Evolutionary conservation across 306 rosid species (phyloP).

Genomic region (Castanea mollissima): DNA sequence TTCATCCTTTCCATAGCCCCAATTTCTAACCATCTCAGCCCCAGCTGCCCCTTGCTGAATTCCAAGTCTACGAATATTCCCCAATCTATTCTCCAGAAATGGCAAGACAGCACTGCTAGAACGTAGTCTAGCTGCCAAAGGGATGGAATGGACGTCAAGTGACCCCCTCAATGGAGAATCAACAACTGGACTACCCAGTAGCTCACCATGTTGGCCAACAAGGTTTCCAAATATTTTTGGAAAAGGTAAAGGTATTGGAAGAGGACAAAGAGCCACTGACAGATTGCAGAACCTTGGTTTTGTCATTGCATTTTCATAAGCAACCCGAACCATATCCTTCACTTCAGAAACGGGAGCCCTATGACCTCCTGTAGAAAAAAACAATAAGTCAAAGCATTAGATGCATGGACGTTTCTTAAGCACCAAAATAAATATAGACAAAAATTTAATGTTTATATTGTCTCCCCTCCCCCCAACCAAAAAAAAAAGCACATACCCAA

Average conservation of each 20-base stretch:
- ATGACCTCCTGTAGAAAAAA: constrained; percentile 42
- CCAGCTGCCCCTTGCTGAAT: constrained; percentile 64
- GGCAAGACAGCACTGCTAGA: constrained; percentile 74
- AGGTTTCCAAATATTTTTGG: constrained; percentile 69
- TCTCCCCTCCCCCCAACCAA: background rate
- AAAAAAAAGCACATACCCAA: too few species aligned
- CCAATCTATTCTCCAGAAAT: constrained; percentile 60
- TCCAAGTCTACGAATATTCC: constrained; percentile 56
- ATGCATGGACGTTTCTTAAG: constrained; percentile 19
- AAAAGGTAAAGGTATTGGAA: constrained; percentile 89
- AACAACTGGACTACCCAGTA: constrained; percentile 34
- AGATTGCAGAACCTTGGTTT: constrained; percentile 78
- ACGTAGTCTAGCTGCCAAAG: constrained; percentile 84
- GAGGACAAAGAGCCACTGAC: constrained; percentile 65
- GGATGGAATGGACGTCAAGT: constrained; percentile 75
- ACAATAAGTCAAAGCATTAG: constrained; percentile 6
- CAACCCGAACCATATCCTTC: constrained; percentile 50
- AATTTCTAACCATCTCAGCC: constrained; percentile 56
- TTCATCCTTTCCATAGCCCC: constrained; percentile 81
- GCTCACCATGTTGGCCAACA: constrained; percentile 69
- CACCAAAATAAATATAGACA: constrained; percentile 12
- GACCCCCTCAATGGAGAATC: constrained; percentile 61
- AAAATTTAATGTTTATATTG: background rate
- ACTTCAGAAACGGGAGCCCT: constrained; percentile 59
- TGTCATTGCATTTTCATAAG: constrained; percentile 42